Evolutionary conservation across 768 basidiomycete genomes (phyloP), one percentile per base, ranked within the genome.

Genomic region (Mycena chlorophos): DNA sequence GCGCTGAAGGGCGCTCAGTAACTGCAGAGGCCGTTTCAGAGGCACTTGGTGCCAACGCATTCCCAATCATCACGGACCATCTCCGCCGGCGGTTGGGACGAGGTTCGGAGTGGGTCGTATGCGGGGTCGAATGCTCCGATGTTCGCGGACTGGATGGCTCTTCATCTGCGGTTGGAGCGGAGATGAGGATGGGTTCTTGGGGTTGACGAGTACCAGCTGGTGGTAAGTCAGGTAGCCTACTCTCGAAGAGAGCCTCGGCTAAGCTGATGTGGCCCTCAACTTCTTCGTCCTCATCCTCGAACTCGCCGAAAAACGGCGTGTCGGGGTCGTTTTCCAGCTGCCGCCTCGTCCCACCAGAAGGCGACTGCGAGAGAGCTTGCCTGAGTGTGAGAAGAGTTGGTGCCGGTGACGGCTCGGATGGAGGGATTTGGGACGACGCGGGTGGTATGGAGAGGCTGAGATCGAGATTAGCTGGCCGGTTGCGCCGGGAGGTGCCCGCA

Each of bases 201-300:
- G 83, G 76, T 48, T 72, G 84, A 50, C 74, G 73, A 10, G 86
- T 79, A 17, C 91, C 91, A 30, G 76, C 73, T 17, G 90, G 90
- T 16, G 91, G 88, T 14, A 89, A 66, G 30, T 86, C 79, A 5
- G 91, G 90, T 28, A 89, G 69, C 31, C 91, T 85, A 61, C 90
- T 91, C 73, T 94, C 91, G 51, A 88, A 65, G 19, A 94, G 73
- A 10, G 86, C 86, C 60, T 93, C 84, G 0, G 79, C 85, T 38
- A 94, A 78, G 25, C 84, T 86, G 31, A 94, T 86, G 25, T 78
- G 77, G 29, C 89, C 87, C 52, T 84, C 78, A 6, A 75, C 78
- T 20, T 78, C 81, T 22, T 84, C 85, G 8, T 83, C 87, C 10
- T 85, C 85, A 6, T 84, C 85, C 19, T 88, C 84, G 10, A 68